These are phyloP conservation scores for Auriculariales sp. DNA, from an alignment of 768 basidiomycete species.

Conservation along the genomic window DNA sequence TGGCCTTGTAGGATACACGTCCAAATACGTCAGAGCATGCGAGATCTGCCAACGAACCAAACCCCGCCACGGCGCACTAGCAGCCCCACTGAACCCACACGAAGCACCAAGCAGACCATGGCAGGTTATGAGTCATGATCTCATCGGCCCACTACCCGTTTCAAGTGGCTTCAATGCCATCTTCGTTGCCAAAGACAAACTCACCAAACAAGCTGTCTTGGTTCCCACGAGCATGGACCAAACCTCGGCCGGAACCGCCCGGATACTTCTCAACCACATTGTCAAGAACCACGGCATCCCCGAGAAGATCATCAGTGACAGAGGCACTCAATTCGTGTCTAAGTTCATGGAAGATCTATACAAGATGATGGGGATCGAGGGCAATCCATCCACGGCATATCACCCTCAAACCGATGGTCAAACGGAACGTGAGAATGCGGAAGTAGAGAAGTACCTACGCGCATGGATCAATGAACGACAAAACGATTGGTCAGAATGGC, in stretches of 20 bases:
- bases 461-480: slow-evolving; percentile 19
- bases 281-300: slow-evolving; percentile 17
- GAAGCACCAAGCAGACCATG: too few relatives aligned
- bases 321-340: slow-evolving; percentile 17
- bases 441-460: slow-evolving; percentile 24
- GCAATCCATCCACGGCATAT: slow-evolving; percentile 24
- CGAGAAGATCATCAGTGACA: slow-evolving; percentile 14
- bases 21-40: too few relatives aligned
- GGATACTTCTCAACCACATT: slow-evolving; percentile 11
- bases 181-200: too few relatives aligned
- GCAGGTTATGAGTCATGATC: too few relatives aligned
- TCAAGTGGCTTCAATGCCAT: too few relatives aligned
- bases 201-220: too few relatives aligned
- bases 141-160: too few relatives aligned
- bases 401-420: slow-evolving; percentile 30
- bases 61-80: too few relatives aligned
- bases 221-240: too few relatives aligned
- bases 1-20: too few relatives aligned
- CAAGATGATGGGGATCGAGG: slow-evolving; percentile 17
- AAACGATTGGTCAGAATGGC: slow-evolving; percentile 20
- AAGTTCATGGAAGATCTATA: slow-evolving; percentile 19
- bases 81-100: too few relatives aligned
- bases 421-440: slow-evolving; percentile 26
- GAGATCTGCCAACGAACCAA: too few relatives aligned
- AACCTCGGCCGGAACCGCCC: slow-evolving; percentile 12